Percentiles rank a stretch among this genome's conserved stretches.
These are phyloP conservation scores for Hawksworthiomyces lignivorus DNA, from an alignment of 2,329 filamentous ascomycete species.

Conservation along the genomic window DNA sequence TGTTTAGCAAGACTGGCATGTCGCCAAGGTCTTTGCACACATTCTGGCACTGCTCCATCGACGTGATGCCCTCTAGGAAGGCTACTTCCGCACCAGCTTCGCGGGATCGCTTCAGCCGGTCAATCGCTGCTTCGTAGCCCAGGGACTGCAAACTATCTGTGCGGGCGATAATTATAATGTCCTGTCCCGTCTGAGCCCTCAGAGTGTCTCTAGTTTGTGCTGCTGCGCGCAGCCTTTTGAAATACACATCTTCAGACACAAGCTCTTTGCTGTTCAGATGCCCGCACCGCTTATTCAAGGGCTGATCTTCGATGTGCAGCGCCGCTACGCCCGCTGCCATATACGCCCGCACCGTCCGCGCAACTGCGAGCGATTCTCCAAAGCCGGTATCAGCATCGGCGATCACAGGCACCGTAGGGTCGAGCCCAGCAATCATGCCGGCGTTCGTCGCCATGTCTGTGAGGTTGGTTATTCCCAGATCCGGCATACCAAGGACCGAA, in stretches of 20 bases:
- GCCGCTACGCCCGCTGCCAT: slow-evolving; percentile 48
- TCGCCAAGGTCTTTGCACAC: slow-evolving; percentile 8
- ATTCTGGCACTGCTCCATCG: slow-evolving; percentile 34
- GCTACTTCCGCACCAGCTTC: slow-evolving; percentile 51
- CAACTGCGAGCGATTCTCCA: slow-evolving; percentile 44
- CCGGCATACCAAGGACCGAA: slow-evolving; percentile 53
- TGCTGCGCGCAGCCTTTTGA: slow-evolving; percentile 49
- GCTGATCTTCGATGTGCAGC: slow-evolving; percentile 57
- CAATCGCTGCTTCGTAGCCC: slow-evolving; percentile 50
- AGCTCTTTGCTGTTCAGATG: slow-evolving; percentile 55
- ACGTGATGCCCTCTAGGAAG: slow-evolving; percentile 51
- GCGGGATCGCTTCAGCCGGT: slow-evolving; percentile 40
- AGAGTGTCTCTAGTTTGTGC: slow-evolving; percentile 38
- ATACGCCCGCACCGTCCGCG: slow-evolving; percentile 38
- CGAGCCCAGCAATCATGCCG: slow-evolving; percentile 55
- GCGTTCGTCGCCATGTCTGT: slow-evolving; percentile 57
- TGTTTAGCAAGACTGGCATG: slow-evolving; percentile 20
- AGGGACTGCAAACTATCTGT: slow-evolving; percentile 52
- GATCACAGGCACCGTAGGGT: slow-evolving; percentile 49
- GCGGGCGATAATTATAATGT: slow-evolving; percentile 58
- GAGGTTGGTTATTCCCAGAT: slow-evolving; percentile 54
- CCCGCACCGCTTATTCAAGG: slow-evolving; percentile 57
- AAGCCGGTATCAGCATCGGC: slow-evolving; percentile 55
- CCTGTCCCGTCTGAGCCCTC: slow-evolving; percentile 27
- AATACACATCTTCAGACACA: slow-evolving; percentile 42